Conservation (phyloP, 768 basidiomycete species). For the Neoboletus brunneissimus region DNA sequence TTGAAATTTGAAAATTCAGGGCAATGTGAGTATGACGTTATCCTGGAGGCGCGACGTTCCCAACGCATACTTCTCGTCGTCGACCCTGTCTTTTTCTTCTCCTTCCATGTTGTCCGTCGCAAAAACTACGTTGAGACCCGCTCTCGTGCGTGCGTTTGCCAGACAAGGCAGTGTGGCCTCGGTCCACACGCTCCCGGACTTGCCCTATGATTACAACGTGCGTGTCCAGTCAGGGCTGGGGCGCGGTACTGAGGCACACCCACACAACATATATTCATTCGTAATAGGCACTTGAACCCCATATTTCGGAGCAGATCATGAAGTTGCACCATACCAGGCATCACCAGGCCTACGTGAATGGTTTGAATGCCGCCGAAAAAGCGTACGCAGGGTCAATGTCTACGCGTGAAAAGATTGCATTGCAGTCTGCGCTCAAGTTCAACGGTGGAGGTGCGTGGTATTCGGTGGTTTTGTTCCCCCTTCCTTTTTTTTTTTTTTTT, state of each 20-base stretch:
- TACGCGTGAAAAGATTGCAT: conserved; percentile 71
- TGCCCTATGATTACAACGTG: conserved; percentile 82
- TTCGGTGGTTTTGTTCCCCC: no score
- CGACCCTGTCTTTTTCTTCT: not conserved
- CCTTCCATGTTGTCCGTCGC: conserved; percentile 49
- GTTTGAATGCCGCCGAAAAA: conserved; percentile 90
- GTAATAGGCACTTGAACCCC: conserved; percentile 85
- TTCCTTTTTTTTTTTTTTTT: no score
- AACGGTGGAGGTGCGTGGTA: conserved; percentile 79
- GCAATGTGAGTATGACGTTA: conserved; percentile 13
- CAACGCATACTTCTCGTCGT: not conserved
- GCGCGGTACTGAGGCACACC: not conserved
- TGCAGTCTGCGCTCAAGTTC: conserved; percentile 93
- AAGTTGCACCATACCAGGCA: conserved; percentile 89
- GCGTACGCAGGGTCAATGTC: conserved; percentile 64
- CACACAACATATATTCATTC: not conserved
- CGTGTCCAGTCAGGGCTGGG: conserved; percentile 16
- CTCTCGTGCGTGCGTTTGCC: conserved; percentile 45
- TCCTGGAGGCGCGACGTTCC: not conserved
- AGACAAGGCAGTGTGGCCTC: conserved; percentile 41
- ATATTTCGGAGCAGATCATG: conserved; percentile 93
- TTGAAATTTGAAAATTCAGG: not conserved
- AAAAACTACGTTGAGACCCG: conserved; percentile 42
- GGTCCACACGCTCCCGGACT: conserved; percentile 70
- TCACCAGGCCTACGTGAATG: conserved; percentile 91